These are phyloP conservation scores for Botrytis cinerea DNA, from an alignment of 2,329 filamentous ascomycete species.

Conservation along the genomic window DNA sequence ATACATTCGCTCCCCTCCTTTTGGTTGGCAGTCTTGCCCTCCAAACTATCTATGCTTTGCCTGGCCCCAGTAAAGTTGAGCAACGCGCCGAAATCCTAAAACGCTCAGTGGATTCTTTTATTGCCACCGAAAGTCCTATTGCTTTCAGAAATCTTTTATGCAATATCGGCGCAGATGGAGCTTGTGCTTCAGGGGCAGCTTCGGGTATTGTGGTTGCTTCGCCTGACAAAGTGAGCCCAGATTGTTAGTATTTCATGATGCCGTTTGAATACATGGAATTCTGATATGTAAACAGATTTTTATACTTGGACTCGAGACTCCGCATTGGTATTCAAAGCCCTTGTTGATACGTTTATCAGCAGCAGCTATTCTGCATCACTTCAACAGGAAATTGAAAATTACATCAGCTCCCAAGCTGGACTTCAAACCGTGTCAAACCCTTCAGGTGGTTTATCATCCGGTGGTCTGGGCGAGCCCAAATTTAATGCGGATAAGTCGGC, in stretches of 20 bases:
- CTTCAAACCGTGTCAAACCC: slow-evolving; percentile 62
- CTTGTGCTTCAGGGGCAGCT: slow-evolving; percentile 50
- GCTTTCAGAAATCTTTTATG: slow-evolving; percentile 55
- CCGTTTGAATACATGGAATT: neutral
- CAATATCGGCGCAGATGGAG: slow-evolving; percentile 60
- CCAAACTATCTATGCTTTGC: slow-evolving; percentile 53
- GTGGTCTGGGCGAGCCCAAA: slow-evolving; percentile 71
- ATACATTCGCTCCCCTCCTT: slow-evolving; percentile 52
- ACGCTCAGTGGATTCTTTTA: slow-evolving; percentile 54
- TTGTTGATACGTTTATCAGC: slow-evolving; percentile 65
- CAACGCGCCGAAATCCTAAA: slow-evolving; percentile 46
- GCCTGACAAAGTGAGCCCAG: slow-evolving; percentile 54
- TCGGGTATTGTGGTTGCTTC: slow-evolving; percentile 59
- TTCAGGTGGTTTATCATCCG: slow-evolving; percentile 44
- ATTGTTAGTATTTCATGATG: slow-evolving; percentile 50
- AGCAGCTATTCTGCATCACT: slow-evolving; percentile 53
- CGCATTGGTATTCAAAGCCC: slow-evolving; percentile 66
- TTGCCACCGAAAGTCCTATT: slow-evolving; percentile 54
- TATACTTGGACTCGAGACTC: slow-evolving; percentile 80
- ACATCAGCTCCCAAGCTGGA: slow-evolving; percentile 64
- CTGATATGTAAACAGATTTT: slow-evolving; percentile 56
- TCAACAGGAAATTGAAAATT: slow-evolving; percentile 62
- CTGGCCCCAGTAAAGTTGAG: slow-evolving; percentile 42
- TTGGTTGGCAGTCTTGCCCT: slow-evolving; percentile 54
- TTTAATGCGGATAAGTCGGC: slow-evolving; percentile 64